Evolutionary conservation across 352 stramenopile genomes (phyloP).

Genomic region (Globisporangium abappressorium): DNA sequence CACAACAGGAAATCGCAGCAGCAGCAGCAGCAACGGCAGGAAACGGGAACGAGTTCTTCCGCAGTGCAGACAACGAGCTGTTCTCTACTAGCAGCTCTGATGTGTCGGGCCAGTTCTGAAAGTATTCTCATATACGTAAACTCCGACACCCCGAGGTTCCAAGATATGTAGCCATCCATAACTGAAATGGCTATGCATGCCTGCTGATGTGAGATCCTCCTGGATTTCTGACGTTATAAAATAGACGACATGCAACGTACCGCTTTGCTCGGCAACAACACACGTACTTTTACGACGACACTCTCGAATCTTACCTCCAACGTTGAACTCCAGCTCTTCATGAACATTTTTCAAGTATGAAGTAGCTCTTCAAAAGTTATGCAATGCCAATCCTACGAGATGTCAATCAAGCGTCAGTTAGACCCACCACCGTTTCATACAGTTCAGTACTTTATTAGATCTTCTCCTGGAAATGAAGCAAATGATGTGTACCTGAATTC

Average conservation of each 20-base stretch:
- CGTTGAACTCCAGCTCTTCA: neutral
- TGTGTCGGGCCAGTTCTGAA: neutral
- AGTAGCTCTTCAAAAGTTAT: neutral
- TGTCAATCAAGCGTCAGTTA: neutral
- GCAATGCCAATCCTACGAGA: neutral
- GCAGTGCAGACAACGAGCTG: neutral
- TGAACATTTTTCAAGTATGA: neutral
- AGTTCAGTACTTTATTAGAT: too few species aligned
- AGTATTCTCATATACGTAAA: neutral
- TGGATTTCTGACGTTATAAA: neutral
- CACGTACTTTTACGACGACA: neutral
- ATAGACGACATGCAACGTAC: neutral
- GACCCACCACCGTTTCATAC: too few species aligned
- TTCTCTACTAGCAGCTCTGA: neutral
- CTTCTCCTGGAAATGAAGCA: too few species aligned
- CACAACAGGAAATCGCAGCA: conserved; percentile 21
- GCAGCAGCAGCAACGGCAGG: neutral
- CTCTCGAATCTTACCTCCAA: neutral
- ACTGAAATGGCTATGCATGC: neutral
- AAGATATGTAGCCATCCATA: neutral
- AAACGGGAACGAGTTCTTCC: neutral
- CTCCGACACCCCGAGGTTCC: neutral
- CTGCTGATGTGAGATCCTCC: neutral
- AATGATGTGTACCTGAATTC: too few species aligned
- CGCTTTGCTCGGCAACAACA: neutral